Evolutionary conservation across 345 rosid species (phyloP).

Genomic region (Camelina laxa): DNA sequence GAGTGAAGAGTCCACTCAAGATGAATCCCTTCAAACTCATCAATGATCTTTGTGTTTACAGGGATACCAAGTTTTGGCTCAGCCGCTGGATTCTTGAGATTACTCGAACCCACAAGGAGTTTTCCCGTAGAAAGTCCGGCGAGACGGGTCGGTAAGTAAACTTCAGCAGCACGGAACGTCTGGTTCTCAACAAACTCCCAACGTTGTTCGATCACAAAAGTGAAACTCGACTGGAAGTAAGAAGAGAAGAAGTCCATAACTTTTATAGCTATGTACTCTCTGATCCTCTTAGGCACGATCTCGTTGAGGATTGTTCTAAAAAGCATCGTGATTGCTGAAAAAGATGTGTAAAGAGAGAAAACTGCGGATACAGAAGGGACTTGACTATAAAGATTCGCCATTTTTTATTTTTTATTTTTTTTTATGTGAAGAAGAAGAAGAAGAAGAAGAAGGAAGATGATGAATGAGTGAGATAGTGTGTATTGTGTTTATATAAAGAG

Average conservation of each 20-base stretch:
- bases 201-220: constrained; percentile 44
- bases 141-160: constrained; percentile 43
- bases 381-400: constrained; percentile 40
- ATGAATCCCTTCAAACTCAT: constrained; percentile 43
- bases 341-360: constrained; percentile 45
- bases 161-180: constrained; percentile 48
- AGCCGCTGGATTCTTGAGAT: constrained; percentile 43
- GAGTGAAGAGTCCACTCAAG: constrained; percentile 47
- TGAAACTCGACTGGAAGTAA: constrained; percentile 41
- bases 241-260: constrained; percentile 38
- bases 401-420: not conserved
- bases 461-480: constrained; percentile 12
- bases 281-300: constrained; percentile 38
- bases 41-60: constrained; percentile 42
- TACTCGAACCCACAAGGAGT: constrained; percentile 42
- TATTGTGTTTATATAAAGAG: constrained; percentile 24
- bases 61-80: constrained; percentile 44
- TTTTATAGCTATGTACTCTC: constrained; percentile 38
- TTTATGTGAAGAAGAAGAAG: not conserved
- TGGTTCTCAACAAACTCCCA: constrained; percentile 46
- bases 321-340: constrained; percentile 44
- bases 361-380: constrained; percentile 43
- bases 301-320: constrained; percentile 44
- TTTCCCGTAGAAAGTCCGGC: constrained; percentile 42
- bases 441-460: not conserved